phyloP scores from a whole-genome alignment of 129 eudicot species.

The Oenanthe sinensis region DNA sequence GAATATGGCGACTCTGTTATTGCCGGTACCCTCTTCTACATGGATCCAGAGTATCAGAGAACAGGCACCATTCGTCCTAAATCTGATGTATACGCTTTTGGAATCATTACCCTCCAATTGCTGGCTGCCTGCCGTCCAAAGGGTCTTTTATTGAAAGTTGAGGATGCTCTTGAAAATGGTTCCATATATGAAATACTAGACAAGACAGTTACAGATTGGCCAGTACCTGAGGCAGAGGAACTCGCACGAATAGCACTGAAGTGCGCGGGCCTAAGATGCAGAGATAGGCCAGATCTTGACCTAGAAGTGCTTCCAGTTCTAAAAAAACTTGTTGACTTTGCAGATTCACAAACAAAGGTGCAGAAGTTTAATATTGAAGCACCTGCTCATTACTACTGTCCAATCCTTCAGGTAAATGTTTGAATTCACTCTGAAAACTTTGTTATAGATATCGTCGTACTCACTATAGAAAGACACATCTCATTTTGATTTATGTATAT shows the following conservation, averaged over 20 bases:
- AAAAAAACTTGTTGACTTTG: constrained; percentile 65
- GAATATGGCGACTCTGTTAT: constrained; percentile 57
- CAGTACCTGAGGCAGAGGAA: constrained; percentile 52
- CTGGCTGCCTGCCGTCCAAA: constrained; percentile 47
- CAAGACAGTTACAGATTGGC: constrained; percentile 65
- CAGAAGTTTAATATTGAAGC: constrained; percentile 22
- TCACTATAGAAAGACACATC: neutral
- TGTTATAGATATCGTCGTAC: neutral
- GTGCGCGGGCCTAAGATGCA: constrained; percentile 60
- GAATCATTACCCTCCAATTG: constrained; percentile 63
- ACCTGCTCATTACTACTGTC: constrained; percentile 79
- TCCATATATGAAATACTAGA: constrained; percentile 50
- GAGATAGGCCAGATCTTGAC: constrained; percentile 89
- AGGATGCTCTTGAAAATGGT: constrained; percentile 40
- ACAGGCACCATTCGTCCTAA: constrained; percentile 82
- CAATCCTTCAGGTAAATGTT: constrained; percentile 57
- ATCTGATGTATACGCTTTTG: constrained; percentile 78
- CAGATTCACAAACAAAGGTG: constrained; percentile 32
- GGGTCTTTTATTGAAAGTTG: constrained; percentile 45
- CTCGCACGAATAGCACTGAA: constrained; percentile 51
- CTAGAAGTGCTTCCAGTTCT: constrained; percentile 60
- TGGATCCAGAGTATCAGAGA: constrained; percentile 93
- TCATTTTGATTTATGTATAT: neutral
- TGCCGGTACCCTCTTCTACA: constrained; percentile 82
- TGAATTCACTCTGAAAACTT: neutral